Evolutionary conservation across 2,329 filamentous ascomycete species (phyloP).

Genomic region (Graphilbum fragrans): DNA sequence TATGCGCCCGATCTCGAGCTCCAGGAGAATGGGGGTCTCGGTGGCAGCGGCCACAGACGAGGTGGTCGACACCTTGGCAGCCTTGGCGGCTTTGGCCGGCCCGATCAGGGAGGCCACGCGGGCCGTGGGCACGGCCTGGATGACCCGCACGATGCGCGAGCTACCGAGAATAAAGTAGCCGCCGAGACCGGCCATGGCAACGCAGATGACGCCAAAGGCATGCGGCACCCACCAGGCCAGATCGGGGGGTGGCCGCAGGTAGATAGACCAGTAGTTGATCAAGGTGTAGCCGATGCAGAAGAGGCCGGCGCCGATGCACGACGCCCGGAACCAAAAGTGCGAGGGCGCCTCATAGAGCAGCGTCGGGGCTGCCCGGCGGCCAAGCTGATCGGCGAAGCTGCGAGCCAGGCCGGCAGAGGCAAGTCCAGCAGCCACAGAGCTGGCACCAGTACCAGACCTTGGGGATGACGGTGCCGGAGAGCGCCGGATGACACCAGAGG

Average conservation of each 20-base stretch:
- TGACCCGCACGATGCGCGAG: constrained; percentile 41
- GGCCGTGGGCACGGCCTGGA: constrained; percentile 39
- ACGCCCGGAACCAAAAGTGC: constrained; percentile 49
- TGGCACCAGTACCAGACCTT: background rate
- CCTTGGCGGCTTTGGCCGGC: constrained; percentile 7
- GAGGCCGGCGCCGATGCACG: constrained; percentile 42
- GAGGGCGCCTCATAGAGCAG: constrained; percentile 53
- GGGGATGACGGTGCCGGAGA: background rate
- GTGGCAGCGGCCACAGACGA: background rate
- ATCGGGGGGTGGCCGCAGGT: constrained; percentile 35
- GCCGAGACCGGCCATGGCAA: constrained; percentile 48
- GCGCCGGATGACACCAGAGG: background rate
- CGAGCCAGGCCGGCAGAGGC: background rate
- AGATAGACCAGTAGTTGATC: constrained; percentile 36
- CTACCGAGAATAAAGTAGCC: constrained; percentile 47
- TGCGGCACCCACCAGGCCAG: constrained; percentile 44
- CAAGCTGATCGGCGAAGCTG: constrained; percentile 41
- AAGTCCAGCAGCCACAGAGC: background rate
- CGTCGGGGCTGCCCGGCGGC: constrained; percentile 40
- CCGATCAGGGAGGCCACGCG: constrained; percentile 2
- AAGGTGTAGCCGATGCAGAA: constrained; percentile 40
- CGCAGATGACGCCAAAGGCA: constrained; percentile 44
- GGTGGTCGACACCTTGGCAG: constrained; percentile 6
- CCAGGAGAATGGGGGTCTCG: constrained; percentile 29
- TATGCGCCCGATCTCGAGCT: constrained; percentile 38